A percentile compares a stretch with the other conserved stretches of the same genome.
phyloP scores from a whole-genome alignment of 768 basidiomycete genomes.

The Leccinum imitatum region DNA sequence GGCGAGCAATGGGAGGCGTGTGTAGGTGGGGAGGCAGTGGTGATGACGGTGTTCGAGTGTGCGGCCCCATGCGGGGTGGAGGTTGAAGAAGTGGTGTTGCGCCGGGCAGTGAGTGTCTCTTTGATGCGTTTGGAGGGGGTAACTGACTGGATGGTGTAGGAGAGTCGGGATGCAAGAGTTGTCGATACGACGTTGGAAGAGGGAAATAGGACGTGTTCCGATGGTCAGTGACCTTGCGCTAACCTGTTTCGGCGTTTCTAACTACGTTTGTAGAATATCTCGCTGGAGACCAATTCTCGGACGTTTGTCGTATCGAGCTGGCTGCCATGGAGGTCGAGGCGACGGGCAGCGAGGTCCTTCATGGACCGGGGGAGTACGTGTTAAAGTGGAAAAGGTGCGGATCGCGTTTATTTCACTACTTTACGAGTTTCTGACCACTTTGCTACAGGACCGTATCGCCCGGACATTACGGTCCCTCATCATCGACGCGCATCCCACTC shows the following conservation, averaged over 20 bases:
- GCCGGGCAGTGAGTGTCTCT: constrained; percentile 43
- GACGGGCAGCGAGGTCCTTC: constrained; percentile 33
- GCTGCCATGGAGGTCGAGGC: constrained; percentile 40
- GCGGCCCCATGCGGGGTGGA: constrained; percentile 55
- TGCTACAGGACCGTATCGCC: constrained; percentile 44
- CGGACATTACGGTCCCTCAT: constrained; percentile 43
- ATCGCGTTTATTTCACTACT: background rate
- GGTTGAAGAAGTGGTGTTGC: constrained; percentile 49
- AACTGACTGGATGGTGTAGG: constrained; percentile 28
- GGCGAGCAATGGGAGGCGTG: constrained; percentile 47
- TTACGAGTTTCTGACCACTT: background rate
- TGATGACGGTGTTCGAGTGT: constrained; percentile 52
- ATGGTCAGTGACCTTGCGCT: constrained; percentile 34
- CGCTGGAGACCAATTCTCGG: constrained; percentile 63
- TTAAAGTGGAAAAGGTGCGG: constrained; percentile 65
- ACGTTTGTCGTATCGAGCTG: constrained; percentile 53
- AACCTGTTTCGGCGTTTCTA: background rate
- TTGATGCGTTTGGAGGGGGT: no score
- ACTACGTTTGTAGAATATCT: constrained; percentile 49
- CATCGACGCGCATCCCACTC: constrained; percentile 54
- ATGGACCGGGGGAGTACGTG: constrained; percentile 58
- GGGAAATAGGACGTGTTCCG: constrained; percentile 45
- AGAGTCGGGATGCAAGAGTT: constrained; percentile 46
- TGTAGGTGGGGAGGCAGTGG: constrained; percentile 54
- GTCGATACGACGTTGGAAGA: constrained; percentile 52